Percentiles rank a stretch among this genome's conserved stretches.
Evolutionary conservation across 1,139 yeast genomes (phyloP).

Genomic region (Magnusiomyces suaveolens): DNA sequence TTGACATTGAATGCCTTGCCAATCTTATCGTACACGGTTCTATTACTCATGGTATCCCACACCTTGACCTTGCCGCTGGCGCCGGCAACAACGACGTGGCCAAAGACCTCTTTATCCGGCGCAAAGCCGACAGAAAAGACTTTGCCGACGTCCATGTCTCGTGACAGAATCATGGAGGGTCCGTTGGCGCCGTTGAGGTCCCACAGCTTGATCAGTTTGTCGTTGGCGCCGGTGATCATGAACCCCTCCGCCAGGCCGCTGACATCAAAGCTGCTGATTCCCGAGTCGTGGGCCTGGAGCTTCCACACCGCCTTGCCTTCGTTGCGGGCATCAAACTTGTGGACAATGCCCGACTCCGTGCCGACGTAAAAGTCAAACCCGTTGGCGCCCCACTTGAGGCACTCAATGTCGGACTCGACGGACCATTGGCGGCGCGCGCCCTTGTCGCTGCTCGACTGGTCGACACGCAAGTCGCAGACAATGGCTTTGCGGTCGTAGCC

Average conservation of each 20-base stretch:
- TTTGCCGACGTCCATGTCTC: slow-evolving; percentile 93
- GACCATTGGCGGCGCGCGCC: slow-evolving; percentile 58
- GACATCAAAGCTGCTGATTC: slow-evolving; percentile 71
- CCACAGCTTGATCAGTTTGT: slow-evolving; percentile 82
- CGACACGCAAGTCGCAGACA: slow-evolving; percentile 73
- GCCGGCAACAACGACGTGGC: slow-evolving; percentile 82
- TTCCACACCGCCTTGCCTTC: slow-evolving; percentile 77
- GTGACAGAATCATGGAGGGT: slow-evolving; percentile 82
- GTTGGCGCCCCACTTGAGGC: slow-evolving; percentile 55
- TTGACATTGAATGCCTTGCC: slow-evolving; percentile 43
- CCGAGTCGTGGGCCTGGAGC: slow-evolving; percentile 93
- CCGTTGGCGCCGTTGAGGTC: slow-evolving; percentile 38
- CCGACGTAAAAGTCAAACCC: slow-evolving; percentile 75
- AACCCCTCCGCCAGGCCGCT: slow-evolving; percentile 62
- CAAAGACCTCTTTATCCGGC: slow-evolving; percentile 78
- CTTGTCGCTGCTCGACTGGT: slow-evolving; percentile 38
- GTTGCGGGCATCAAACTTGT: slow-evolving; percentile 75
- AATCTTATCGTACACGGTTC: slow-evolving; percentile 64
- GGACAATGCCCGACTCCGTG: slow-evolving; percentile 83
- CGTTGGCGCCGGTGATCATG: slow-evolving; percentile 83
- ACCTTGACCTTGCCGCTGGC: slow-evolving; percentile 72
- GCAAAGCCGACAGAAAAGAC: slow-evolving; percentile 79
- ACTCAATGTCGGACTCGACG: slow-evolving; percentile 72
- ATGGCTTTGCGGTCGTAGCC: slow-evolving; percentile 84
- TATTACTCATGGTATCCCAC: slow-evolving; percentile 86